Evolutionary conservation across 176 grass and related monocot genomes (phyloP).

Genomic region (Paspalum vaginatum): DNA sequence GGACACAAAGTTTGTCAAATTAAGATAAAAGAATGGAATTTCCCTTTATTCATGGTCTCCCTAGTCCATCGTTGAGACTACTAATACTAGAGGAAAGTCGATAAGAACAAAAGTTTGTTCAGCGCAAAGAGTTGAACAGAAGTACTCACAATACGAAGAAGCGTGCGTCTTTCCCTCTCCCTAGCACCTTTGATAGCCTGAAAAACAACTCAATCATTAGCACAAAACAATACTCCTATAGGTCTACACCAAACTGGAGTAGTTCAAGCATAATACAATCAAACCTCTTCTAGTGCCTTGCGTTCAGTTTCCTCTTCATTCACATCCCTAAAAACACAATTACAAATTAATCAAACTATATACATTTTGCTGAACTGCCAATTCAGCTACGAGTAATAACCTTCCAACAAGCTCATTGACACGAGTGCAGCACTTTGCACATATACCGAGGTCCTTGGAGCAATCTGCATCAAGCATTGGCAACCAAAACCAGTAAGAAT

Average conservation of each 20-base stretch:
- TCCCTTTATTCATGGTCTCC: neutral
- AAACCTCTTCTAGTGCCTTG: constrained; percentile 67
- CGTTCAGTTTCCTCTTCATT: constrained; percentile 47
- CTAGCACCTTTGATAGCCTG: constrained; percentile 86
- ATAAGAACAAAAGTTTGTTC: constrained; percentile 23
- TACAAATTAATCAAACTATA: neutral
- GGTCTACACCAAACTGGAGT: neutral
- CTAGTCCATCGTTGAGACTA: neutral
- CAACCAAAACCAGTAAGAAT: neutral
- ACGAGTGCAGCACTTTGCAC: constrained; percentile 72
- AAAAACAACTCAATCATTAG: constrained; percentile 34
- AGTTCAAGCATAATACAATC: constrained; percentile 18
- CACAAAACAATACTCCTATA: constrained; percentile 28
- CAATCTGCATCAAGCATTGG: constrained; percentile 55
- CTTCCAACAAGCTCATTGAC: constrained; percentile 70
- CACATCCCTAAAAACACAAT: constrained; percentile 43
- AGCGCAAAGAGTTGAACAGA: constrained; percentile 25
- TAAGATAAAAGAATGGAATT: neutral
- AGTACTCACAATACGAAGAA: constrained; percentile 80
- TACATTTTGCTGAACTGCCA: neutral
- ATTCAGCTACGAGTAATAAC: constrained; percentile 42
- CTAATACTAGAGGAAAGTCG: neutral
- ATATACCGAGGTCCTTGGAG: constrained; percentile 78
- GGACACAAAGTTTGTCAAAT: constrained; percentile 3
- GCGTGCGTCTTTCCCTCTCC: constrained; percentile 80